These are phyloP conservation scores for Aspergillus unguis DNA, from an alignment of 2,329 filamentous ascomycete species.

Conservation along the genomic window DNA sequence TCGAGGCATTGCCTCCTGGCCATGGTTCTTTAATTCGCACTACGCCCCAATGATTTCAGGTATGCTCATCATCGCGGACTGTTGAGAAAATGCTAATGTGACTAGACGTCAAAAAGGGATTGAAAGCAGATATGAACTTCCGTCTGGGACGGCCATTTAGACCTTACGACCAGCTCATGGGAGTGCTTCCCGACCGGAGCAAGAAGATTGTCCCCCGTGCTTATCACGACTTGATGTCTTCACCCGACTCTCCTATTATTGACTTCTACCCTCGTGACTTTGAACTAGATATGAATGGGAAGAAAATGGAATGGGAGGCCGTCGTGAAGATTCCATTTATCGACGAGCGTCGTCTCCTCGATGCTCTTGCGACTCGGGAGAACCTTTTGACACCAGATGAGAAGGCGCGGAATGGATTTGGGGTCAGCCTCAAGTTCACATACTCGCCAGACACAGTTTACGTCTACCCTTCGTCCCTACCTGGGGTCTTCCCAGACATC, in stretches of 20 bases:
- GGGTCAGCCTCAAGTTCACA: constrained; percentile 88
- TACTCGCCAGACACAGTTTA: constrained; percentile 75
- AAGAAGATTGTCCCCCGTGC: constrained; percentile 88
- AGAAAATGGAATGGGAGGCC: constrained; percentile 99
- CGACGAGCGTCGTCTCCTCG: constrained; percentile 79
- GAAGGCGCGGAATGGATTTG: constrained; percentile 80
- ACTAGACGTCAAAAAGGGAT: constrained; percentile 78
- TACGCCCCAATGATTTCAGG: constrained; percentile 95
- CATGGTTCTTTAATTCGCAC: constrained; percentile 96
- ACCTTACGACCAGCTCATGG: constrained; percentile 96
- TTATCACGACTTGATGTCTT: constrained; percentile 92
- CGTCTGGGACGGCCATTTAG: constrained; percentile 90
- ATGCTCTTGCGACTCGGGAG: constrained; percentile 83
- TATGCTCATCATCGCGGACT: constrained; percentile 27
- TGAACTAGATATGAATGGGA: constrained; percentile 97
- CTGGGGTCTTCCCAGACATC: constrained; percentile 87
- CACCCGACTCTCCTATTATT: constrained; percentile 83
- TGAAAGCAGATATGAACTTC: constrained; percentile 86
- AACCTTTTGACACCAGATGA: constrained; percentile 73
- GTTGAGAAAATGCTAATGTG: constrained; percentile 20
- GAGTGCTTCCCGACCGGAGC: constrained; percentile 92
- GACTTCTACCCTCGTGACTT: constrained; percentile 98
- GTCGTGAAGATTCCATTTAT: constrained; percentile 99
- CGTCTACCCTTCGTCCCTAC: constrained; percentile 80
- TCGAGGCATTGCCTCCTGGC: constrained; percentile 93